A percentile compares a stretch with the other conserved stretches of the same genome.
Evolutionary conservation across 768 basidiomycete species (phyloP).

Genomic region (Tricholomella constricta): DNA sequence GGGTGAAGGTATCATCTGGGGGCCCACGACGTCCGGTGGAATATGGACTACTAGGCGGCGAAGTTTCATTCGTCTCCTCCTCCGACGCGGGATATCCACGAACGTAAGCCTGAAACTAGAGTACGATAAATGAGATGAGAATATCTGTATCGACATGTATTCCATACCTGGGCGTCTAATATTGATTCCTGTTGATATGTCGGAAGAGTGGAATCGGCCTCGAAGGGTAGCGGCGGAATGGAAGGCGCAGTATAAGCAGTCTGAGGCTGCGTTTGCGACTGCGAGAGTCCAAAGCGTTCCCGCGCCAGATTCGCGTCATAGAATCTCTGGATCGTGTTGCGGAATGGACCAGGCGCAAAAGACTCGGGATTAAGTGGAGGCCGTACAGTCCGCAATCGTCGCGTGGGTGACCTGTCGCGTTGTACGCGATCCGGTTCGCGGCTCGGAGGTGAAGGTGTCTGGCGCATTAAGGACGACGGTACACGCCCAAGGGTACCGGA

Average conservation of each 20-base stretch:
- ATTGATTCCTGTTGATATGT: not conserved
- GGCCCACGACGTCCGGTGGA: too few species aligned
- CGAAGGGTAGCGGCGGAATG: constrained; percentile 43
- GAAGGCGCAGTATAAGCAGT: constrained; percentile 14
- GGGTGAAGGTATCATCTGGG: not conserved
- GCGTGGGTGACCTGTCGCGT: not conserved
- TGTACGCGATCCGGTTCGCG: not conserved
- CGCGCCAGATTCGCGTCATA: constrained; percentile 15
- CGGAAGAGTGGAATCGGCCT: constrained; percentile 16
- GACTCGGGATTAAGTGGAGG: constrained; percentile 34
- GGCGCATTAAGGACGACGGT: not conserved
- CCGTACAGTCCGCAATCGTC: constrained; percentile 10
- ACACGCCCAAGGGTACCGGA: not conserved
- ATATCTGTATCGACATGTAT: not conserved
- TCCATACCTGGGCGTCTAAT: constrained; percentile 5
- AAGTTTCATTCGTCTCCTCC: not conserved
- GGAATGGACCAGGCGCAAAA: constrained; percentile 49
- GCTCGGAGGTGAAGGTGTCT: constrained; percentile 10
- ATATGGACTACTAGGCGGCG: not conserved
- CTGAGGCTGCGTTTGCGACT: not conserved
- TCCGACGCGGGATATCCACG: not conserved
- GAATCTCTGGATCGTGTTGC: constrained; percentile 46
- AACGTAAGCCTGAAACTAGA: constrained; percentile 4
- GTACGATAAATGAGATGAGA: not conserved
- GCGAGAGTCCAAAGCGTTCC: constrained; percentile 8